These are phyloP conservation scores for Periglandula ipomoeae DNA, from an alignment of 2,329 filamentous ascomycete genomes.

Conservation along the genomic window DNA sequence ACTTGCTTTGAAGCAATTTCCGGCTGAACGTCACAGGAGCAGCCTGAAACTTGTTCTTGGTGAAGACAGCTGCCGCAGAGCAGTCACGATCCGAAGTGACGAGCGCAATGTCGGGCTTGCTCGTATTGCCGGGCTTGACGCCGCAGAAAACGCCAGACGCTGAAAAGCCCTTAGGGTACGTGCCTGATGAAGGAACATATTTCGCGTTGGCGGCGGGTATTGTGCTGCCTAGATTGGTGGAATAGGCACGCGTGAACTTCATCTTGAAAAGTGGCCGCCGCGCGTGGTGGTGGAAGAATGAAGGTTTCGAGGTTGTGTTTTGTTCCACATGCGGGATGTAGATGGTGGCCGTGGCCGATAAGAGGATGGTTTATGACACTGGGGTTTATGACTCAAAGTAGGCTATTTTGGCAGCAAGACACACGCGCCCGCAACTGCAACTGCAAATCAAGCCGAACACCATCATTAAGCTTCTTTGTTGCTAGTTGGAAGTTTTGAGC, in stretches of 20 bases:
- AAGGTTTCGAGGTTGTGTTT: neutral
- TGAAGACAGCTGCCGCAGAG: constrained; percentile 86
- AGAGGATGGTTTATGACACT: neutral
- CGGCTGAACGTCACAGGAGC: constrained; percentile 84
- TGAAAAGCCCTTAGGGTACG: constrained; percentile 82
- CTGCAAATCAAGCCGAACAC: neutral
- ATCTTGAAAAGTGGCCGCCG: constrained; percentile 13
- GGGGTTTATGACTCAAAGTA: neutral
- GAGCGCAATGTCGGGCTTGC: constrained; percentile 82
- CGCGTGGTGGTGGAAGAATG: constrained; percentile 8
- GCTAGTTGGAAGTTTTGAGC: no score
- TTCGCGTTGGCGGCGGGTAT: constrained; percentile 78
- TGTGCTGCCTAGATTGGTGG: constrained; percentile 19
- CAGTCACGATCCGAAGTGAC: constrained; percentile 81
- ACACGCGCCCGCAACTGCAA: neutral
- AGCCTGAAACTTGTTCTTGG: constrained; percentile 96
- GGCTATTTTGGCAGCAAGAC: neutral
- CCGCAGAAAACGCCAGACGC: constrained; percentile 84
- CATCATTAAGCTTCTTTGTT: neutral
- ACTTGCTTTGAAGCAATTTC: constrained; percentile 56
- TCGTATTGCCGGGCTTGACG: constrained; percentile 87
- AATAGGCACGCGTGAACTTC: constrained; percentile 27
- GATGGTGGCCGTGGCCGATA: constrained; percentile 3
- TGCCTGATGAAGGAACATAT: constrained; percentile 77
- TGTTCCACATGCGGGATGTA: neutral